These are phyloP conservation scores for Dactylonectria estremocensis DNA, from an alignment of 2,329 filamentous ascomycete genomes.

Conservation along the genomic window DNA sequence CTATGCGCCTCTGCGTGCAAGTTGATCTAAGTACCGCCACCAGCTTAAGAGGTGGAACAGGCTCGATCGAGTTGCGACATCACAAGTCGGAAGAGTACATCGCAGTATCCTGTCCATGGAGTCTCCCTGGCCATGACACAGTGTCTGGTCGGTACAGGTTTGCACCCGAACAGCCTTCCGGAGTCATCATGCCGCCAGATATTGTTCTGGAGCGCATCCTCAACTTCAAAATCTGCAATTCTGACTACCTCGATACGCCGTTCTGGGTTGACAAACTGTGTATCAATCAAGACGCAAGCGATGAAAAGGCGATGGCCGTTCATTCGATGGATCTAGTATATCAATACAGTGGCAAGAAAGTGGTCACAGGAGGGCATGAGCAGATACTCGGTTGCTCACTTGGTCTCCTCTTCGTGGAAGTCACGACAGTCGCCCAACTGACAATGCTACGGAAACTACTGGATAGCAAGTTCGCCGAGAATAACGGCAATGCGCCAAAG, in stretches of 20 bases:
- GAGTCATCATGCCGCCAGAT: not conserved
- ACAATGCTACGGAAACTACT: slow-evolving; percentile 1
- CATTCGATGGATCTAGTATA: not conserved
- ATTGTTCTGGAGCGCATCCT: slow-evolving; percentile 3
- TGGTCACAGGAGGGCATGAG: not conserved
- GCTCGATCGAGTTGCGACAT: not conserved
- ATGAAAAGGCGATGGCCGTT: not conserved
- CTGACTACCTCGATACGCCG: not conserved
- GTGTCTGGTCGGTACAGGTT: not conserved
- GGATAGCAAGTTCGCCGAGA: slow-evolving; percentile 1
- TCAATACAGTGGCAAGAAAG: not conserved
- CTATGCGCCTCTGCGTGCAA: not conserved
- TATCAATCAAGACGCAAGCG: not conserved
- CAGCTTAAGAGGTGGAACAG: not conserved
- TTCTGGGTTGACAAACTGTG: not conserved
- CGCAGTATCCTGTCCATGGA: slow-evolving; percentile 1
- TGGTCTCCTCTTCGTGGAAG: not conserved
- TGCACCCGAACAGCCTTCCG: not conserved
- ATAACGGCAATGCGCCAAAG: not conserved
- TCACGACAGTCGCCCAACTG: not conserved
- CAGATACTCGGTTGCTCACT: slow-evolving; percentile 1
- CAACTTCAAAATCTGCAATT: not conserved
- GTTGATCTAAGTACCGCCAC: not conserved
- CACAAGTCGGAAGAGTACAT: slow-evolving; percentile 3
- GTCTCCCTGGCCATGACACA: not conserved